A percentile compares a stretch with the other conserved stretches of the same genome.
Evolutionary conservation across 148 eudicot genomes (phyloP).

Genomic region (Fagopyrum homotropicum): DNA sequence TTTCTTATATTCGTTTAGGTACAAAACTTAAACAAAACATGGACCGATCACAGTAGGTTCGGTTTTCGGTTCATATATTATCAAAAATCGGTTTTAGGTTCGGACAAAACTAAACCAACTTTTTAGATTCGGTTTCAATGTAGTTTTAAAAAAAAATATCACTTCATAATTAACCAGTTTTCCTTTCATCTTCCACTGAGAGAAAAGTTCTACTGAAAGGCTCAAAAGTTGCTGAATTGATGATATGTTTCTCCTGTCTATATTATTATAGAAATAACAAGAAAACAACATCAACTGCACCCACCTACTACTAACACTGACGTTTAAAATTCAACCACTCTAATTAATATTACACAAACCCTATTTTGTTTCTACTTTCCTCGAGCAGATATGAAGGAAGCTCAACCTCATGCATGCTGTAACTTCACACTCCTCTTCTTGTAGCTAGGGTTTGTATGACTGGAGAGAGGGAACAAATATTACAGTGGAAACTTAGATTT

Average conservation of each 20-base stretch:
- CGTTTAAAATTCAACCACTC: background rate
- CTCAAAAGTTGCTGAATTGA: constrained; percentile 7
- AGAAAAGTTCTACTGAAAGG: background rate
- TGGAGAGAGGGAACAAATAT: background rate
- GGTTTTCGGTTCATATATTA: too few species aligned
- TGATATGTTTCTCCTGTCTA: background rate
- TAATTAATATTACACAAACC: background rate
- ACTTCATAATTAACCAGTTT: background rate
- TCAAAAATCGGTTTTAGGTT: too few species aligned
- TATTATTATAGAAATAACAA: background rate
- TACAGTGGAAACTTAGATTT: background rate
- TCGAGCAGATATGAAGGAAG: background rate
- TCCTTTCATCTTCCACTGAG: background rate
- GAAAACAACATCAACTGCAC: constrained; percentile 10
- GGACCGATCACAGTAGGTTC: too few species aligned
- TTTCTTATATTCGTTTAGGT: too few species aligned
- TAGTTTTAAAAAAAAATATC: too few species aligned
- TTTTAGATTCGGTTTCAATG: too few species aligned
- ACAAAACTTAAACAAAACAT: too few species aligned
- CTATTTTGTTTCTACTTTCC: background rate
- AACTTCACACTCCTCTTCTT: background rate
- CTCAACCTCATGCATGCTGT: background rate
- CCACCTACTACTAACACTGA: background rate
- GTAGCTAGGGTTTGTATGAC: too few species aligned
- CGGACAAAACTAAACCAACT: too few species aligned